Conservation (phyloP, 2,329 filamentous ascomycete species). For the Xylaria sp. region DNA sequence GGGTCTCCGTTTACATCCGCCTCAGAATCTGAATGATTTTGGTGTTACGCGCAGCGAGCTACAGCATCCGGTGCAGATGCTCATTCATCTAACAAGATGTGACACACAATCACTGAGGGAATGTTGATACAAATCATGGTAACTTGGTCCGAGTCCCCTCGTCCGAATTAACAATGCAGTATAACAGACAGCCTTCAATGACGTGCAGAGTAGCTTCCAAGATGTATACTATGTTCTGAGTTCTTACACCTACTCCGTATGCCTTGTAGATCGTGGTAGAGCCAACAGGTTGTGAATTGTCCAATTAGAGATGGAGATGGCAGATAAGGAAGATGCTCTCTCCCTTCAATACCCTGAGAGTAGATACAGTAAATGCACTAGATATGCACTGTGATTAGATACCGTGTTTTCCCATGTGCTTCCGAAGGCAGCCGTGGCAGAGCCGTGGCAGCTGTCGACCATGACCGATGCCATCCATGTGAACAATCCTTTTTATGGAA, state of each 20-base stretch:
- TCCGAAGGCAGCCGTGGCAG: conserved; percentile 12
- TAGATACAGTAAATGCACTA: background rate
- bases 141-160: background rate
- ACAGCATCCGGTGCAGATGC: too few species aligned
- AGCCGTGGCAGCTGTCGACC: conserved; percentile 9
- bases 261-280: too few species aligned
- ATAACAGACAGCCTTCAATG: background rate
- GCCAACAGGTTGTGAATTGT: background rate
- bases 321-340: background rate
- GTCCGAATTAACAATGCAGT: background rate
- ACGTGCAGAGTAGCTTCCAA: background rate
- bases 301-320: background rate
- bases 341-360: too few species aligned
- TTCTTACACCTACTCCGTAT: too few species aligned
- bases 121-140: background rate
- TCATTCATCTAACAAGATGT: background rate
- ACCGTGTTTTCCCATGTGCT: conserved; percentile 7
- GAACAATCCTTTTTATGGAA: conserved; percentile 37
- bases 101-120: background rate
- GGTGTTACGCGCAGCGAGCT: background rate
- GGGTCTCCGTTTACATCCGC: background rate
- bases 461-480: conserved; percentile 28
- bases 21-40: background rate
- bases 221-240: too few species aligned
- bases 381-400: background rate